Conservation (phyloP, 345 rosid genomes). For the Fremontodendron californicum region DNA sequence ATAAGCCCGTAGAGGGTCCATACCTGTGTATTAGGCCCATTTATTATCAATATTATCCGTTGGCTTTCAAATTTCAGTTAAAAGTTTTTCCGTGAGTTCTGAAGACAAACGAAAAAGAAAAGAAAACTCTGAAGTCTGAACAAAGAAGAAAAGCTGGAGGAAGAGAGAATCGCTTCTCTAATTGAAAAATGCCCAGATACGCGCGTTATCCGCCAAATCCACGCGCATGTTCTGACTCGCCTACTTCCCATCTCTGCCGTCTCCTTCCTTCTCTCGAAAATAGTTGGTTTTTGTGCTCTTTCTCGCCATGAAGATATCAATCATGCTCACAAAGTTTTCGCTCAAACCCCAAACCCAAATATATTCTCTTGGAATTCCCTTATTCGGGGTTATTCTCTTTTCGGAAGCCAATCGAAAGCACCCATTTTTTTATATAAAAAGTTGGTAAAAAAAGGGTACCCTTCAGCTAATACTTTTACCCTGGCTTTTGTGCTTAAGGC, state of each 20-base stretch:
- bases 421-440: not conserved
- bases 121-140: no score
- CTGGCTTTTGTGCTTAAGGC: constrained; percentile 39
- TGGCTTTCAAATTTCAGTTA: not conserved
- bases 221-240: not conserved
- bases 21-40: not conserved
- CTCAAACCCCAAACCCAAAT: constrained; percentile 2
- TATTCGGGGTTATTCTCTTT: not conserved
- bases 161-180: not conserved
- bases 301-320: constrained; percentile 13
- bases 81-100: not conserved
- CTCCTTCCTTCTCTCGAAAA: constrained; percentile 10
- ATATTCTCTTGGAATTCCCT: constrained; percentile 3
- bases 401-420: not conserved
- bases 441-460: not conserved
- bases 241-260: not conserved
- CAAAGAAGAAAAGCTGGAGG: not conserved
- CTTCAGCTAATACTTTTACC: constrained; percentile 8
- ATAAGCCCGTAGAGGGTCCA: no score
- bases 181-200: constrained; percentile 4
- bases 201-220: not conserved
- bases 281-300: constrained; percentile 9
- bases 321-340: constrained; percentile 3
- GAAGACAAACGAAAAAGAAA: not conserved
- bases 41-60: not conserved